A percentile compares a stretch with the other conserved stretches of the same genome.
phyloP scores from a whole-genome alignment of 768 basidiomycete genomes.

The Amanita thiersii region DNA sequence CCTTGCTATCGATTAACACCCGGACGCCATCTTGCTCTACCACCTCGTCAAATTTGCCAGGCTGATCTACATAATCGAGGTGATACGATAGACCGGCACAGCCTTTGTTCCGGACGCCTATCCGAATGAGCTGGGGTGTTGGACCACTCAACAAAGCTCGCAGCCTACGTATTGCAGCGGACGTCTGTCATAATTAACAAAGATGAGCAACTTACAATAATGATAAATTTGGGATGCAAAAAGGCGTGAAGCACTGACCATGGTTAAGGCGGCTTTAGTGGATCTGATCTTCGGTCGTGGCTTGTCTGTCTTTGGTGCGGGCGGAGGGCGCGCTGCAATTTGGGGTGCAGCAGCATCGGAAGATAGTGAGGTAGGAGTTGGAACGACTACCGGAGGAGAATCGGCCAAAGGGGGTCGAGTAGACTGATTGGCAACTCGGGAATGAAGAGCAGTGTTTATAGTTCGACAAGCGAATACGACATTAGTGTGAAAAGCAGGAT shows the following conservation, averaged over 20 bases:
- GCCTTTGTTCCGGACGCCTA: constrained; percentile 95
- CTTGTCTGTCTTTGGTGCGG: constrained; percentile 55
- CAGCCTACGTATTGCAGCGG: constrained; percentile 67
- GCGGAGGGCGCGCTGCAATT: constrained; percentile 63
- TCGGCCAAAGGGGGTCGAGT: constrained; percentile 25
- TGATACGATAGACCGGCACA: constrained; percentile 88
- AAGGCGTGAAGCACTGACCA: constrained; percentile 37
- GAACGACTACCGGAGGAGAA: constrained; percentile 45
- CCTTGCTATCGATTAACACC: constrained; percentile 94
- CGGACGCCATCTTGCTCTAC: constrained; percentile 92
- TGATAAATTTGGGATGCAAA: constrained; percentile 1
- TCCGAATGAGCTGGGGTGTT: constrained; percentile 85
- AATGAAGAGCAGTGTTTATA: constrained; percentile 60
- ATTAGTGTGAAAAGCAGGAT: constrained; percentile 22
- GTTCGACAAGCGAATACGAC: constrained; percentile 41
- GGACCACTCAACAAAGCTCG: constrained; percentile 70
- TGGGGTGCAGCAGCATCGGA: constrained; percentile 63
- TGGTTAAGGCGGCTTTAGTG: constrained; percentile 68
- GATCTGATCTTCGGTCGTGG: constrained; percentile 59
- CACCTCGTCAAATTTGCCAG: constrained; percentile 90
- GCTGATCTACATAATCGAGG: constrained; percentile 88
- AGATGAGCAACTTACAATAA: constrained; percentile 4
- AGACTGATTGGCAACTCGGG: constrained; percentile 20
- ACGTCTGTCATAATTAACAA: constrained; percentile 51
- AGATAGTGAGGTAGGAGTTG: constrained; percentile 36